Percentiles rank a stretch among this genome's conserved stretches.
Conservation (phyloP, 306 rosid species). For the Purshia tridentata region DNA sequence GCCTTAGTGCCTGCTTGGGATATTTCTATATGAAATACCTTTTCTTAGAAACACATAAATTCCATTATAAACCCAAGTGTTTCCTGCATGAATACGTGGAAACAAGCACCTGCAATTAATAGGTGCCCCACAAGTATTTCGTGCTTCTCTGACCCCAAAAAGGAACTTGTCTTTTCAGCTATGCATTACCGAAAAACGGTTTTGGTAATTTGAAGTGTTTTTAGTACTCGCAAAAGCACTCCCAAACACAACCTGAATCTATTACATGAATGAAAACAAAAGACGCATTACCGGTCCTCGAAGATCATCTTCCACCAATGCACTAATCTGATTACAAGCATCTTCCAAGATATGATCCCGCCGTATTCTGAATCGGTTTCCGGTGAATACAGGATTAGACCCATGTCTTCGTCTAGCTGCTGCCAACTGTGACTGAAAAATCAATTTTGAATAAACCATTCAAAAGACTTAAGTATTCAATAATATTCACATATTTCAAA, state of each 20-base stretch:
- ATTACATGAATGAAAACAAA: conserved; percentile 8
- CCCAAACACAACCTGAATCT: background rate
- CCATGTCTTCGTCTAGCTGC: conserved; percentile 76
- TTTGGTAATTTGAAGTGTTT: background rate
- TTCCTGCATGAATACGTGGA: no score
- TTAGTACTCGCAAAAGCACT: background rate
- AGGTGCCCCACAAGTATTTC: no score
- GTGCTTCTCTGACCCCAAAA: background rate
- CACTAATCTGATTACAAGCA: conserved; percentile 92
- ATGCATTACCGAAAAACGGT: background rate
- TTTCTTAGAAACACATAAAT: no score
- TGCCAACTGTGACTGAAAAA: conserved; percentile 95
- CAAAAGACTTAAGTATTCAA: no score
- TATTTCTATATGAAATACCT: no score
- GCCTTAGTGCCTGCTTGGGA: background rate
- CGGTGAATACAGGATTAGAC: conserved; percentile 59
- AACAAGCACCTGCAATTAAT: no score
- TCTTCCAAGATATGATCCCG: conserved; percentile 92
- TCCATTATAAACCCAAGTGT: no score
- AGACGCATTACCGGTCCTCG: conserved; percentile 66
- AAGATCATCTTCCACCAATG: conserved; percentile 88
- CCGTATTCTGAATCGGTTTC: conserved; percentile 88
- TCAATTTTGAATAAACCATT: no score
- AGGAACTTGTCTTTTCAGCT: background rate
- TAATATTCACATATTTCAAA: no score